A percentile compares a stretch with the other conserved stretches of the same genome.
Conservation (phyloP, 2,329 filamentous ascomycete species). For the Calonectria pteridis region DNA sequence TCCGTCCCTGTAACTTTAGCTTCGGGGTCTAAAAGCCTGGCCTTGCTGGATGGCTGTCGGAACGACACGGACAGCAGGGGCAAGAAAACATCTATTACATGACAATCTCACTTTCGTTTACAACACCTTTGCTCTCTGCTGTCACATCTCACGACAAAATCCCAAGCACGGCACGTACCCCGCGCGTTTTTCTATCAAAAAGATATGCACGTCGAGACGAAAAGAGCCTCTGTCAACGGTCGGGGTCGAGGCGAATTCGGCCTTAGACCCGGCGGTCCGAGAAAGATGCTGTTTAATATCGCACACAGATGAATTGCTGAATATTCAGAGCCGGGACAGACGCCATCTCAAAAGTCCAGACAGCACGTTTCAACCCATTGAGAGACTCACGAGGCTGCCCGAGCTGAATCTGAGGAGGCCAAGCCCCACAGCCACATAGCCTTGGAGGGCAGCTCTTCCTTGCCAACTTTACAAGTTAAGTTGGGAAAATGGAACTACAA, state of each 20-base stretch:
- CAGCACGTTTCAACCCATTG: background rate
- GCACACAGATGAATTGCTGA: background rate
- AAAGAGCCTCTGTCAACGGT: background rate
- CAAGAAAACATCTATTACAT: constrained; percentile 7
- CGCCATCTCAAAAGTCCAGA: background rate
- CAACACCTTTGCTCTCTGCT: background rate
- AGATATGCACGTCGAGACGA: background rate
- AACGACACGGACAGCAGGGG: constrained; percentile 6
- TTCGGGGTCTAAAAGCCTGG: constrained; percentile 8
- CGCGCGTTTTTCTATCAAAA: background rate
- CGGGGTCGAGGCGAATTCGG: background rate
- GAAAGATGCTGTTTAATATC: background rate
- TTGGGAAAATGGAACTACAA: constrained; percentile 18
- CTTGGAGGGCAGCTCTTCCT: constrained; percentile 12
- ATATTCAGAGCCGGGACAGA: constrained; percentile 16
- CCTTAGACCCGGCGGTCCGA: background rate
- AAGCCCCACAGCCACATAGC: constrained; percentile 14
- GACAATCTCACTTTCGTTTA: constrained; percentile 3
- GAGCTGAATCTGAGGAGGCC: background rate
- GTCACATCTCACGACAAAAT: constrained; percentile 7
- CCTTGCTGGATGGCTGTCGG: background rate
- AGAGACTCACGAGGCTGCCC: constrained; percentile 24
- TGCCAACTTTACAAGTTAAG: background rate
- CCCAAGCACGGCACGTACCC: background rate
- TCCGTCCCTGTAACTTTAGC: constrained; percentile 28